Conservation (phyloP, 1,139 yeast species). For the Arxiozyma heterogenica region DNA sequence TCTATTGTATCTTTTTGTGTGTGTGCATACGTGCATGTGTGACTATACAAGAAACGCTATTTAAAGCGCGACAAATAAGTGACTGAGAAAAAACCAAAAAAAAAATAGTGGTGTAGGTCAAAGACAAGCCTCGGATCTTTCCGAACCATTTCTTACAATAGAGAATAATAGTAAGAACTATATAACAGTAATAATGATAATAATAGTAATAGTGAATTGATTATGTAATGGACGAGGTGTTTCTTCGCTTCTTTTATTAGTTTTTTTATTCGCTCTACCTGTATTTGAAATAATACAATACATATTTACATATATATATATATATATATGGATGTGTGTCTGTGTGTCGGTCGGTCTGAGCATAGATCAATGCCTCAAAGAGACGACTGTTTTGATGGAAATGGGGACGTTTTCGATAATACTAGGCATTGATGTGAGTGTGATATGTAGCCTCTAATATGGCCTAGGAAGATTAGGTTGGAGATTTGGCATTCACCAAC, state of each 20-base stretch:
- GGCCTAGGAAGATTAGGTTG: constrained; percentile 1
- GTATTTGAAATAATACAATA: too few species aligned
- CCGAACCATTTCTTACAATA: too few species aligned
- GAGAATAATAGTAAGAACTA: too few species aligned
- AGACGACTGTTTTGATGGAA: neutral
- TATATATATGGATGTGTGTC: neutral
- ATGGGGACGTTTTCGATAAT: constrained; percentile 2
- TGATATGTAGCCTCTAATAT: constrained; percentile 3
- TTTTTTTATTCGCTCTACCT: too few species aligned
- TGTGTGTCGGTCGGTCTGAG: too few species aligned
- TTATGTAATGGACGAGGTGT: too few species aligned
- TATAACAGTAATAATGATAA: too few species aligned
- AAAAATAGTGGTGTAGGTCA: neutral
- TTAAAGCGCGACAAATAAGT: neutral
- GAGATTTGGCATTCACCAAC: constrained; percentile 4
- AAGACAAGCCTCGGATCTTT: too few species aligned
- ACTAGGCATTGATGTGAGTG: constrained; percentile 4
- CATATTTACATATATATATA: neutral
- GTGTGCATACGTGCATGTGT: neutral
- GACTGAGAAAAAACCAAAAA: neutral
- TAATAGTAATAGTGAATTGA: too few species aligned
- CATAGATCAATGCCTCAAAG: neutral
- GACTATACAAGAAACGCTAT: neutral
- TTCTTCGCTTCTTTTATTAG: too few species aligned
- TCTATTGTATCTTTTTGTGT: neutral